phyloP scores from a whole-genome alignment of 495 filamentous ascomycete genomes.

The Penicillium silybi region DNA sequence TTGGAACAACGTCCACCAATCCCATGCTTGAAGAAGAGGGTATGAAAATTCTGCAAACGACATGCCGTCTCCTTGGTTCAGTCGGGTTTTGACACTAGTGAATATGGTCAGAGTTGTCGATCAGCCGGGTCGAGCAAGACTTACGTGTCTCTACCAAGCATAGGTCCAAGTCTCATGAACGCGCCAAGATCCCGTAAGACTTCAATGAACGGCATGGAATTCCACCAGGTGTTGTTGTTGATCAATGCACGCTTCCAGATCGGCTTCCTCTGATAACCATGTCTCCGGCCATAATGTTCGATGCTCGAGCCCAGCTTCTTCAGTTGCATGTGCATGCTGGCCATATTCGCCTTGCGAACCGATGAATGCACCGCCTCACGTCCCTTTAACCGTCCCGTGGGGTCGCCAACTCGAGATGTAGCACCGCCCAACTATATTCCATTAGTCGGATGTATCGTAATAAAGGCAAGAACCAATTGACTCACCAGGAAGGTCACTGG shows the following conservation, averaged over 20 bases:
- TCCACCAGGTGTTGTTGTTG: constrained; percentile 83
- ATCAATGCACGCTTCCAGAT: constrained; percentile 60
- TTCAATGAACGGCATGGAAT: constrained; percentile 62
- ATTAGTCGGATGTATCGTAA: constrained; percentile 6
- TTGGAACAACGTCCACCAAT: constrained; percentile 82
- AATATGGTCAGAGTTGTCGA: constrained; percentile 14
- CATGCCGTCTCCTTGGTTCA: constrained; percentile 81
- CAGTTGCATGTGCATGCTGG: constrained; percentile 75
- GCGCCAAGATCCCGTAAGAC: constrained; percentile 67
- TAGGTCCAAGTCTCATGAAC: constrained; percentile 71
- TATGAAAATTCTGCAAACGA: constrained; percentile 92
- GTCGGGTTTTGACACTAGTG: constrained; percentile 71
- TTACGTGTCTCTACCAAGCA: constrained; percentile 88
- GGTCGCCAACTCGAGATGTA: constrained; percentile 85
- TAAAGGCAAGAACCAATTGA: background rate
- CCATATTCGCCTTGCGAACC: constrained; percentile 63
- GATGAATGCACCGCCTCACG: constrained; percentile 54
- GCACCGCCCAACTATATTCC: constrained; percentile 66
- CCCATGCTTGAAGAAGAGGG: constrained; percentile 92
- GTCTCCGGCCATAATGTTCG: constrained; percentile 53
- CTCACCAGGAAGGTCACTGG: constrained; percentile 64
- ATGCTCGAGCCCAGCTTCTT: constrained; percentile 73
- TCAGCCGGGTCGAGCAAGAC: constrained; percentile 26
- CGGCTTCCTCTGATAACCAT: constrained; percentile 58
- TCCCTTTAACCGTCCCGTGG: constrained; percentile 67